These are phyloP conservation scores for Fomitopsis serialis DNA, from an alignment of 768 basidiomycete genomes.

Conservation along the genomic window DNA sequence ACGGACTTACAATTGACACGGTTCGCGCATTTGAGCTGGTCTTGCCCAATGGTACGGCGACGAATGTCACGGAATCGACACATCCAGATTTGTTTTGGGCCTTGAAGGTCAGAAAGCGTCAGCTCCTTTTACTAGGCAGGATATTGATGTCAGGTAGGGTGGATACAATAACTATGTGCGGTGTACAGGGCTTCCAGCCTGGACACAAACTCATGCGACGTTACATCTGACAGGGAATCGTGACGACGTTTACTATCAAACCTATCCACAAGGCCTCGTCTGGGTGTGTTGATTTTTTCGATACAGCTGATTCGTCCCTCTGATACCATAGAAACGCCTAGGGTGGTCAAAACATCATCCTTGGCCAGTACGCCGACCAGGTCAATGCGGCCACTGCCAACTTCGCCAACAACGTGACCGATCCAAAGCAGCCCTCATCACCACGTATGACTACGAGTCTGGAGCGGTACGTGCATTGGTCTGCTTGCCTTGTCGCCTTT, in stretches of 20 bases:
- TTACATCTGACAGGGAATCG: slow-evolving; percentile 39
- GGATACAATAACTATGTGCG: slow-evolving; percentile 58
- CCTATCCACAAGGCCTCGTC: slow-evolving; percentile 49
- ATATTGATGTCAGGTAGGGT: slow-evolving; percentile 32
- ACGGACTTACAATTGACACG: slow-evolving; percentile 53
- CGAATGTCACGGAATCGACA: slow-evolving; percentile 26
- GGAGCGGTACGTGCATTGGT: slow-evolving; percentile 27
- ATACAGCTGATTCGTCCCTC: slow-evolving; percentile 36
- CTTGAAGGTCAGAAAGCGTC: slow-evolving; percentile 28
- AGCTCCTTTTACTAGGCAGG: background rate
- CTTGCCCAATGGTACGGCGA: slow-evolving; percentile 44
- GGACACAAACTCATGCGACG: background rate
- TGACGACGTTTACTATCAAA: slow-evolving; percentile 51
- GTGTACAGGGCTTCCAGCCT: background rate
- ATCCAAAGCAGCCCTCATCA: slow-evolving; percentile 49
- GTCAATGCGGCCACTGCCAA: slow-evolving; percentile 32
- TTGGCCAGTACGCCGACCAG: slow-evolving; percentile 9
- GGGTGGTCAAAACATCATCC: slow-evolving; percentile 48
- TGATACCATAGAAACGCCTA: slow-evolving; percentile 8
- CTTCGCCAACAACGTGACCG: slow-evolving; percentile 36
- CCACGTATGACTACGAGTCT: slow-evolving; percentile 34
- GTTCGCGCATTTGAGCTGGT: slow-evolving; percentile 52
- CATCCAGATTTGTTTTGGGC: slow-evolving; percentile 38
- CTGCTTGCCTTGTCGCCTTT: background rate
- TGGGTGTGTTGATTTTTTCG: slow-evolving; percentile 42